These are phyloP conservation scores for Amesomyces nigricolor DNA, from an alignment of 2,329 filamentous ascomycete species.

Conservation along the genomic window DNA sequence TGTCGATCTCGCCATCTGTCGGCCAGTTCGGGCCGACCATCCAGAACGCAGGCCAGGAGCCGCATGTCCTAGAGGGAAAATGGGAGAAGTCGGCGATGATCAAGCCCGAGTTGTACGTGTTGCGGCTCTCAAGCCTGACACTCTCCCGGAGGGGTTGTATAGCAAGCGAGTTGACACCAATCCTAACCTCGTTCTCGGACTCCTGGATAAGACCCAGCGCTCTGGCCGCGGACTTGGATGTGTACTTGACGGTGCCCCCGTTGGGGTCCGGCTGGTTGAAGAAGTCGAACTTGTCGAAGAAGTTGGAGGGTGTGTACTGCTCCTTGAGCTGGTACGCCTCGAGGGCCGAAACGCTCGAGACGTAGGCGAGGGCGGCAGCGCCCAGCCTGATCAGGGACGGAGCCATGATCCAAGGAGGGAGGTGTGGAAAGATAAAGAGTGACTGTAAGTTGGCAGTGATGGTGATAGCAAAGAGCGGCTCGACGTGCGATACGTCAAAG, in stretches of 20 bases:
- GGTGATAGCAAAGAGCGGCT: conserved; percentile 28
- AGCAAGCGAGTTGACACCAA: conserved; percentile 35
- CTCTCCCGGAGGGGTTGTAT: conserved; percentile 40
- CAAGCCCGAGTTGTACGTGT: conserved; percentile 58
- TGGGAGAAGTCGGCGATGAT: conserved; percentile 65
- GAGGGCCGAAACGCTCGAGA: conserved; percentile 30
- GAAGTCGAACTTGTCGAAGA: conserved; percentile 45
- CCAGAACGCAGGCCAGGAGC: conserved; percentile 67
- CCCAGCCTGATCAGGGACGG: conserved; percentile 38
- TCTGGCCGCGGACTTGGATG: conserved; percentile 32
- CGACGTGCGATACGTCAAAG: conserved; percentile 42
- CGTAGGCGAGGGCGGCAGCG: conserved; percentile 34
- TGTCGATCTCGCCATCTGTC: conserved; percentile 58
- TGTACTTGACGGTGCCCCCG: conserved; percentile 57
- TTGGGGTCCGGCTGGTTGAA: conserved; percentile 50
- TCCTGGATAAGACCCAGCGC: conserved; percentile 33
- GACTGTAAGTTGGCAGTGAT: conserved; percentile 17
- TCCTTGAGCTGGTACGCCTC: conserved; percentile 37
- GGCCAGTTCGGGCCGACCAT: conserved; percentile 53
- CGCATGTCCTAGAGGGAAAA: conserved; percentile 60
- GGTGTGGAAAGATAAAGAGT: conserved; percentile 30
- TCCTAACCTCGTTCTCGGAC: conserved; percentile 33
- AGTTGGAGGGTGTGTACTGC: conserved; percentile 39
- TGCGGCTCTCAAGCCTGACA: conserved; percentile 60
- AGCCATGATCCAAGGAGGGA: conserved; percentile 32